These are phyloP conservation scores for Chenopodium suecicum DNA, from an alignment of 148 eudicot genomes.

Conservation along the genomic window DNA sequence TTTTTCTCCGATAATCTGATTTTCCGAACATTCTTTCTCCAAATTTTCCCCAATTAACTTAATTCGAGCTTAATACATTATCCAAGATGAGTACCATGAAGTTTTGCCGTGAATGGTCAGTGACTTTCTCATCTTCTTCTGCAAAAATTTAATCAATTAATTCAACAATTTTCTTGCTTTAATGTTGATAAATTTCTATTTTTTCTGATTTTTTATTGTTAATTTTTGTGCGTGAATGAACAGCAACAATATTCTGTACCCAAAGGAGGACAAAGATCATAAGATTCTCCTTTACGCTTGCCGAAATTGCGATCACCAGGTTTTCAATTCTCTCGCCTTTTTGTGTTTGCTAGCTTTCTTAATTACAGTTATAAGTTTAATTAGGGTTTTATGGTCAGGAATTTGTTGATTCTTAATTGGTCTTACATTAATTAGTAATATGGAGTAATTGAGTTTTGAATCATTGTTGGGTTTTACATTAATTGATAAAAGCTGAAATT, in stretches of 20 bases:
- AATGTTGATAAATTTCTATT: neutral
- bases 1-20: neutral
- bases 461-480: constrained; percentile 2
- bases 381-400: neutral
- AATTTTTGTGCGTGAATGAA: neutral
- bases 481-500: neutral
- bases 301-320: constrained; percentile 96
- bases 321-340: constrained; percentile 11
- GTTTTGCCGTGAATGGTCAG: constrained; percentile 93
- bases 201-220: neutral
- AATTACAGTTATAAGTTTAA: neutral
- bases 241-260: constrained; percentile 95
- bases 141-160: neutral
- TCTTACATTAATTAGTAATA: no score
- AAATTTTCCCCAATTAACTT: no score
- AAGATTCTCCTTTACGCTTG: constrained; percentile 91
- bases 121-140: no score
- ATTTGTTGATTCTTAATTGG: neutral
- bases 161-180: neutral
- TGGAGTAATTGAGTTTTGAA: neutral
- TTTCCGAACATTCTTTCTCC: neutral
- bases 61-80: no score
- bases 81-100: constrained; percentile 96
- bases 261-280: constrained; percentile 83
- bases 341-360: neutral